A percentile compares a stretch with the other conserved stretches of the same genome.
Conservation (phyloP, 108 stramenopile species). For the Pseudonitzschia pungens region DNA sequence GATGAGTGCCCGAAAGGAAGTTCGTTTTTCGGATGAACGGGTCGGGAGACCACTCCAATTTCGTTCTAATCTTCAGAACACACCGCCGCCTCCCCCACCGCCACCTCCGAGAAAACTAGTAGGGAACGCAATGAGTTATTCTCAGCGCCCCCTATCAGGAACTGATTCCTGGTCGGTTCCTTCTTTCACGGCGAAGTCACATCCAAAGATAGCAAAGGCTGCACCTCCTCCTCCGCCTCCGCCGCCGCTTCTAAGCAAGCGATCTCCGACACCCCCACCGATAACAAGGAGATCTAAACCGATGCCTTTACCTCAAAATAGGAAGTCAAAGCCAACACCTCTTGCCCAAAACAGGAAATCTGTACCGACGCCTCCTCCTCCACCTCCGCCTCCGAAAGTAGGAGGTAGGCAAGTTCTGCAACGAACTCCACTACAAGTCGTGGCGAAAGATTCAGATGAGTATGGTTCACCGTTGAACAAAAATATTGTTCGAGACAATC, state of each 20-base stretch:
- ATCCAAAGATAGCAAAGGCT: neutral
- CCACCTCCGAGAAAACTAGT: neutral
- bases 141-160: neutral
- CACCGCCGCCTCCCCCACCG: too few relatives aligned
- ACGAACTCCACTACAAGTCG: neutral
- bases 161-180: neutral
- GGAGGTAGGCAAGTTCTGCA: neutral
- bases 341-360: neutral
- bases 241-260: neutral
- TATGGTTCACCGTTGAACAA: neutral
- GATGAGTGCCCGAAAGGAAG: slow-evolving; percentile 10
- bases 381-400: neutral
- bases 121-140: neutral
- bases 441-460: neutral
- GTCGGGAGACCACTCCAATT: slow-evolving; percentile 7
- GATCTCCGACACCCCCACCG: slow-evolving; percentile 3
- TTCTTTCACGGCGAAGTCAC: neutral
- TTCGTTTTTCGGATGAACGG: slow-evolving; percentile 86
- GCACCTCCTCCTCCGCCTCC: slow-evolving; percentile 16
- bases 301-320: slow-evolving; percentile 10
- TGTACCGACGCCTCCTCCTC: neutral
- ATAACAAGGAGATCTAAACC: slow-evolving; percentile 4
- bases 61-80: neutral
- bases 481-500: neutral
- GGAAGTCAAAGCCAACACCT: neutral